phyloP scores from a whole-genome alignment of 108 stramenopile genomes.

The Chaetoceros muelleri region DNA sequence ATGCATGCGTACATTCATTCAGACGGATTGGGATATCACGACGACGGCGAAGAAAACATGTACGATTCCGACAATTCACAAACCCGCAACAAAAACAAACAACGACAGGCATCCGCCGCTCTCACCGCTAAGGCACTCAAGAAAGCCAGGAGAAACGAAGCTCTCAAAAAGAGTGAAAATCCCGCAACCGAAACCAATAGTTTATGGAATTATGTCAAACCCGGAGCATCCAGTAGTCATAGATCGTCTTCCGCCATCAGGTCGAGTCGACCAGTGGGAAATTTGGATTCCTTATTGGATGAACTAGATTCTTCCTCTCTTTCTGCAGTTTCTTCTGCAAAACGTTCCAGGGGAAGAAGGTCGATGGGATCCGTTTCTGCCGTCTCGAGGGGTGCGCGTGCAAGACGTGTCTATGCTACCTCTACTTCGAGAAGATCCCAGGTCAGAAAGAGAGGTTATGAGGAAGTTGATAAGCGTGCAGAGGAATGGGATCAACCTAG shows the following conservation, averaged over 20 bases:
- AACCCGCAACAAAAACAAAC: constrained; percentile 15
- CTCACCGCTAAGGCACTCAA: constrained; percentile 49
- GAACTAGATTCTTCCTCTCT: constrained; percentile 38
- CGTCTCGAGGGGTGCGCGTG: background rate
- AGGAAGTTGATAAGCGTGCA: constrained; percentile 1
- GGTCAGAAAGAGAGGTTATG: constrained; percentile 11
- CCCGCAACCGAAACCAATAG: constrained; percentile 13
- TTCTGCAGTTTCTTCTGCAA: constrained; percentile 12
- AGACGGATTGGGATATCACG: constrained; percentile 95
- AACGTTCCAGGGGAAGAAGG: constrained; percentile 4
- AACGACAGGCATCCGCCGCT: constrained; percentile 22
- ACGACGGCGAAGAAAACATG: constrained; percentile 94
- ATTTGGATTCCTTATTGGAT: constrained; percentile 42
- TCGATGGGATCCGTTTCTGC: too few relatives aligned
- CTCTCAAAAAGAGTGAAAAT: constrained; percentile 12
- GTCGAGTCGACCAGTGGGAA: background rate
- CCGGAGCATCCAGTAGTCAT: constrained; percentile 21
- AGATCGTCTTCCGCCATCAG: constrained; percentile 5
- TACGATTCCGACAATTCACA: constrained; percentile 23
- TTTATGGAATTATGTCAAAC: constrained; percentile 78
- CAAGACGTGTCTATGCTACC: background rate
- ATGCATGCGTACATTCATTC: background rate
- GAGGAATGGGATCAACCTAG: constrained; percentile 4
- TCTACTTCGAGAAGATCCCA: constrained; percentile 4
- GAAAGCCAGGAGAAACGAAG: constrained; percentile 52